Conservation (phyloP, 1,139 yeast species). For the Dujonia santamariae region DNA sequence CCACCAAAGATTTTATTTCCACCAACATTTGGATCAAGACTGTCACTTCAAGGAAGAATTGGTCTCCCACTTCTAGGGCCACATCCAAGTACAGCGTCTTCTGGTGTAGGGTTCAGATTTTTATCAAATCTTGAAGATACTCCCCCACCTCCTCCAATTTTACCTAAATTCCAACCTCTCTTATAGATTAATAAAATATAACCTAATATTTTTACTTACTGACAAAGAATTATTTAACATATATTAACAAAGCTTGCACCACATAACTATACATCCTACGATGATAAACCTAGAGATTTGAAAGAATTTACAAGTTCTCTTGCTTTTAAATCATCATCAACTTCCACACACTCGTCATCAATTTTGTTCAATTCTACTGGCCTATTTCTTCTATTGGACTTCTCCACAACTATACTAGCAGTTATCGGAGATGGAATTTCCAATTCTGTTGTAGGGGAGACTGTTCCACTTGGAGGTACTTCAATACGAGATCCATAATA, state of each 20-base stretch:
- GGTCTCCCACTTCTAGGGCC: no score
- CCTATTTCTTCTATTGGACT: no score
- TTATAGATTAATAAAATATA: conserved; percentile 17
- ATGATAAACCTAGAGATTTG: conserved; percentile 15
- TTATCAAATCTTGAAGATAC: conserved; percentile 22
- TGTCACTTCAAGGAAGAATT: no score
- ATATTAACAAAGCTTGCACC: background rate
- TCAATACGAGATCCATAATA: no score
- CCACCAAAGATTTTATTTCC: conserved; percentile 28
- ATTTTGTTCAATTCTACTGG: no score
- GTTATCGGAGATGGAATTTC: no score
- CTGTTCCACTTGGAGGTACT: no score
- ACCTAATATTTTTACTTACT: no score
- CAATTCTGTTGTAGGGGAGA: no score
- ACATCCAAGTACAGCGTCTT: background rate
- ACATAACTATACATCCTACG: background rate
- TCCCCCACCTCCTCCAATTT: conserved; percentile 19
- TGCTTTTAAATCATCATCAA: conserved; percentile 28
- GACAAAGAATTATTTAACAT: background rate
- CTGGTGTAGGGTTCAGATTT: conserved; percentile 18
- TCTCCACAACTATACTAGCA: no score
- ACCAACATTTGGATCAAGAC: conserved; percentile 25
- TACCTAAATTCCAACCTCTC: conserved; percentile 39
- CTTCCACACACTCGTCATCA: conserved; percentile 5
- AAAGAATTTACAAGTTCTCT: conserved; percentile 29